Conservation (phyloP, 2,329 filamentous ascomycete genomes). For the Alternaria arborescens region DNA sequence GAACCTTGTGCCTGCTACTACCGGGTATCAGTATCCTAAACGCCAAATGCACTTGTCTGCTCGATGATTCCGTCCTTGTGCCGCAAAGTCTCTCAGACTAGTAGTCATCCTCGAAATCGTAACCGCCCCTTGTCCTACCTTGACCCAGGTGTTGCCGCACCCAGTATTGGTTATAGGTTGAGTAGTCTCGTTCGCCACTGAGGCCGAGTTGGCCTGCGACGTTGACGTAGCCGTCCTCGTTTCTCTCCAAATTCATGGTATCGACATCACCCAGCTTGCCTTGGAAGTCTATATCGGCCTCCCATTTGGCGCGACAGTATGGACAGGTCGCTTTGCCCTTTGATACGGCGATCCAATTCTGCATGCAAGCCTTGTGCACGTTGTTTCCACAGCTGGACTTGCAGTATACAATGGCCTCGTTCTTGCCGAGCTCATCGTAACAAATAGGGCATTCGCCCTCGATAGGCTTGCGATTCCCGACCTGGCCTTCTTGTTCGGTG, state of each 20-base stretch:
- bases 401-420: constrained; percentile 60
- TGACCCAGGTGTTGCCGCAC: constrained; percentile 24
- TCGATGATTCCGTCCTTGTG: background rate
- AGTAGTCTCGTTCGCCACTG: constrained; percentile 55
- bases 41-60: background rate
- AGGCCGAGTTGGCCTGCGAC: constrained; percentile 69
- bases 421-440: constrained; percentile 45
- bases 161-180: constrained; percentile 40
- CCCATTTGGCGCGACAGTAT: constrained; percentile 68
- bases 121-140: constrained; percentile 7
- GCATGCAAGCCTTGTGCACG: constrained; percentile 66
- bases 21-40: constrained; percentile 6
- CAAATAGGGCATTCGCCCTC: constrained; percentile 72
- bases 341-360: constrained; percentile 57
- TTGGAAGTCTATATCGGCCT: constrained; percentile 52
- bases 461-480: constrained; percentile 64
- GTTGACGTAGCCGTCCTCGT: constrained; percentile 68
- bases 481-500: constrained; percentile 29
- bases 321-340: constrained; percentile 63
- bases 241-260: constrained; percentile 52
- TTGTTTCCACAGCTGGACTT: constrained; percentile 70
- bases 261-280: constrained; percentile 54
- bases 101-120: constrained; percentile 4
- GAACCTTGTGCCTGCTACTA: background rate
- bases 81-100: background rate